These are phyloP conservation scores for Phenoliferia sp. DNA, from an alignment of 1,284 basidiomycete species.

Conservation along the genomic window DNA sequence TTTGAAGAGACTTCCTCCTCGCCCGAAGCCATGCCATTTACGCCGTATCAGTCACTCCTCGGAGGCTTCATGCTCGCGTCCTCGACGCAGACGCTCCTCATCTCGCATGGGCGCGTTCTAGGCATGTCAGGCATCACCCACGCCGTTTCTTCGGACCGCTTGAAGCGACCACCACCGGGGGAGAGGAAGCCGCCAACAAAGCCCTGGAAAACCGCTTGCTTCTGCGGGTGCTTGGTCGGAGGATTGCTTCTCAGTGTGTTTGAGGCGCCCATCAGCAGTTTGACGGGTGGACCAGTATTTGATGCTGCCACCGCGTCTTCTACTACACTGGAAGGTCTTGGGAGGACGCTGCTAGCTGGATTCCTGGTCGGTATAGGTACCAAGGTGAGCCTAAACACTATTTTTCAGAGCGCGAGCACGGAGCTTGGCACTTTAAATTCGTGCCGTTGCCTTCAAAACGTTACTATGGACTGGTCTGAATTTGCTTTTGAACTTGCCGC, in stretches of 20 bases:
- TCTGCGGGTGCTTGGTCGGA: slow-evolving; percentile 35
- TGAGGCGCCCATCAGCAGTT: slow-evolving; percentile 22
- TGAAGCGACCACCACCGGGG: not conserved
- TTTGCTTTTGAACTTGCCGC: not conserved
- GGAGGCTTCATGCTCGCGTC: slow-evolving; percentile 40
- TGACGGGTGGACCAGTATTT: slow-evolving; percentile 33
- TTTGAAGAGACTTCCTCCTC: no score
- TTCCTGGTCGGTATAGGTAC: slow-evolving; percentile 38
- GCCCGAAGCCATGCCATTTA: slow-evolving; percentile 15
- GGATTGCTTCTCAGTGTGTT: slow-evolving; percentile 32
- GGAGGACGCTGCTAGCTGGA: slow-evolving; percentile 16
- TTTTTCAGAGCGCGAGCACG: no score
- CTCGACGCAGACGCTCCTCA: slow-evolving; percentile 34
- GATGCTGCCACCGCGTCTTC: slow-evolving; percentile 20
- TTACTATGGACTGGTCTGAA: not conserved
- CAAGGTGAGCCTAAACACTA: slow-evolving; percentile 37
- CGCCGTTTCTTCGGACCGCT: slow-evolving; percentile 12
- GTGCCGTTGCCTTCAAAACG: not conserved
- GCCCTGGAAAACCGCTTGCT: slow-evolving; percentile 13
- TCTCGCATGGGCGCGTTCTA: slow-evolving; percentile 35
- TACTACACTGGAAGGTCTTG: no score
- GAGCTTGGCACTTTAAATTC: no score
- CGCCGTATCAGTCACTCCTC: slow-evolving; percentile 20
- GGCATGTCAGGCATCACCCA: slow-evolving; percentile 40
- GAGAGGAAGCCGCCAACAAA: not conserved